Conservation (phyloP, 2,329 filamentous ascomycete genomes). For the Bipolaris bicolor region DNA sequence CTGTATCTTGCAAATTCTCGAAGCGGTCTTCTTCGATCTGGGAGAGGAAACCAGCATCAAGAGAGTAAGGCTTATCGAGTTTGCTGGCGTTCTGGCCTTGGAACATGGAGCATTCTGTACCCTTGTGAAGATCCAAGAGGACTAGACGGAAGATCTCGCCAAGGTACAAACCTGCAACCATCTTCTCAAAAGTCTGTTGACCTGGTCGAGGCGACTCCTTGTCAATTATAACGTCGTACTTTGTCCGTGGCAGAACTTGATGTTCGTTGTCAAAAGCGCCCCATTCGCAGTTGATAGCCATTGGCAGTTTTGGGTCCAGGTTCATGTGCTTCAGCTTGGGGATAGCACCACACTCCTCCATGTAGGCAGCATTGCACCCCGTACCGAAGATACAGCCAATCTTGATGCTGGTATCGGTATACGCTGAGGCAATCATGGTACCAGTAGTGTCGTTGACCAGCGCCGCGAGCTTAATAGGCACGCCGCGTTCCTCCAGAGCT, state of each 20-base stretch:
- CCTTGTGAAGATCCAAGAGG: constrained; percentile 81
- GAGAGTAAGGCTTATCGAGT: constrained; percentile 83
- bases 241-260: constrained; percentile 82
- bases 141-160: constrained; percentile 93
- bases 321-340: constrained; percentile 94
- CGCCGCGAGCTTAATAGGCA: constrained; percentile 90
- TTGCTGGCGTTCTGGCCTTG: constrained; percentile 78
- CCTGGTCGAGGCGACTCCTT: constrained; percentile 89
- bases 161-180: constrained; percentile 93
- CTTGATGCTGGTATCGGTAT: constrained; percentile 91
- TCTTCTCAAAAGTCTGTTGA: constrained; percentile 96
- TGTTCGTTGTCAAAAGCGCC: constrained; percentile 97
- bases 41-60: constrained; percentile 93
- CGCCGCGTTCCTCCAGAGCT: constrained; percentile 74
- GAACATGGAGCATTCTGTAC: constrained; percentile 70
- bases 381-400: constrained; percentile 99
- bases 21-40: constrained; percentile 94
- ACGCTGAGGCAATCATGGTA: constrained; percentile 93
- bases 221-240: constrained; percentile 87
- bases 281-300: constrained; percentile 99
- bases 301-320: constrained; percentile 79
- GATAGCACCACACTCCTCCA: constrained; percentile 89
- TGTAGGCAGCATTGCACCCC: constrained; percentile 97
- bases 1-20: constrained; percentile 91
- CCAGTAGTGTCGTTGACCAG: constrained; percentile 98